Evolutionary conservation across 2,329 filamentous ascomycete species (phyloP), one percentile per base, ranked within the genome.

Genomic region (Ramularia collo-cygni): DNA sequence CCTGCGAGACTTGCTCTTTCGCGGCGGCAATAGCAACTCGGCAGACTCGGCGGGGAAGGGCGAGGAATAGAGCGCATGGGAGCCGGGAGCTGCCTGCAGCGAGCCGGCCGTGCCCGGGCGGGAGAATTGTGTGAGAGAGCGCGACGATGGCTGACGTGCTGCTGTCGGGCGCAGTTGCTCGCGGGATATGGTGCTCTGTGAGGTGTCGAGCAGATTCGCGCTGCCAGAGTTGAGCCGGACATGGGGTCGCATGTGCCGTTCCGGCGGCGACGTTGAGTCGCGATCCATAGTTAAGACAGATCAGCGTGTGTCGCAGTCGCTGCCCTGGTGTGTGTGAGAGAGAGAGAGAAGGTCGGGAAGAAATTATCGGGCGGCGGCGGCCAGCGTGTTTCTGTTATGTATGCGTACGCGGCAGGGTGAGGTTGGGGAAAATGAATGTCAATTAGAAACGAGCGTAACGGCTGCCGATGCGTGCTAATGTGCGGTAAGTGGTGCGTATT

Each of bases 211-310:
- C 21, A 71, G 62, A 54, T 81, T 70, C 48, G 75, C 69, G 48
- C 67, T 70, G 32, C 72, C 76, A 17, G 76, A 80, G 55, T 82
- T 81, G 48, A 83, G 69, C 42, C 76, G 75, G 43, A 83, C 76
- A 50, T 81, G 78, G 50, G 77, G 77, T 46, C 72, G 54, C 28
- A 47, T 51, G 42, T 56, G 52, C 42, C 57, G 47, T 15, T 46
- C 48, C 16, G 55, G 54, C 33, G 50, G 54, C 12, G 53, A 50
- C 17, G 32, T 34, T 15, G 42, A 18, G 35, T 50, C 43, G 14
- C 37, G 26, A 37, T 50, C 44, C 51, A 54, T 54, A 32, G 39
- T 32, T 10, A 24, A 24, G n/a, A 8, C n/a, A n/a, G 5, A 14
- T 31, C 8, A 14, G n/a, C 6, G n/a, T 14, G n/a, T 8, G n/a